A percentile compares a stretch with the other conserved stretches of the same genome.
Conservation (phyloP, 768 basidiomycete genomes). For the Lactarius vividus region DNA sequence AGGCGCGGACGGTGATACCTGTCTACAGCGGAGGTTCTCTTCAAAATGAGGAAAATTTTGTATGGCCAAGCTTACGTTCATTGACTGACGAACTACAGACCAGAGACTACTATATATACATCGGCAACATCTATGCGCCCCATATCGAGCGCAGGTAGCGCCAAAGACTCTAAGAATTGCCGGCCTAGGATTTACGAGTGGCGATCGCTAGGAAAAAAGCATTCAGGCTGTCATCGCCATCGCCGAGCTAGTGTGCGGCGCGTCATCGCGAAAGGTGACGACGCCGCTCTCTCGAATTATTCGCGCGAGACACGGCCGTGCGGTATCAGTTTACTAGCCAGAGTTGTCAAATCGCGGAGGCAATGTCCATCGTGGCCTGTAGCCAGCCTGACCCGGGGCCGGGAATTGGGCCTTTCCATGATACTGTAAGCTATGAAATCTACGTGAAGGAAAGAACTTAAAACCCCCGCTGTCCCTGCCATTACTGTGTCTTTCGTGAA, state of each 20-base stretch:
- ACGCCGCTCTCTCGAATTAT: slow-evolving; percentile 36
- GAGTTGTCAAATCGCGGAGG: slow-evolving; percentile 34
- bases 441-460: too few species aligned
- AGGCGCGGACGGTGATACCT: too few species aligned
- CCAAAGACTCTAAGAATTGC: slow-evolving; percentile 77
- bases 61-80: slow-evolving; percentile 43
- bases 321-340: slow-evolving; percentile 28
- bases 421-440: too few species aligned
- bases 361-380: slow-evolving; percentile 33
- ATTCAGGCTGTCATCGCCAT: slow-evolving; percentile 35
- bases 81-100: not conserved
- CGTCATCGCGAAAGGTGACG: slow-evolving; percentile 32
- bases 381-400: too few species aligned
- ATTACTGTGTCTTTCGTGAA: too few species aligned
- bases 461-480: too few species aligned
- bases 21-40: too few species aligned
- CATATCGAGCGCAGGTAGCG: slow-evolving; percentile 72
- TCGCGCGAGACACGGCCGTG: slow-evolving; percentile 31
- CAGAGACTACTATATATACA: slow-evolving; percentile 45
- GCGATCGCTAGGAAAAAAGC: not conserved
- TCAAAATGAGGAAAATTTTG: too few species aligned
- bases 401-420: too few species aligned
- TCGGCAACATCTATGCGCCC: slow-evolving; percentile 71
- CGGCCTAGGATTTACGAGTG: slow-evolving; percentile 49
- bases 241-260: slow-evolving; percentile 32